phyloP scores from a whole-genome alignment of 1,139 yeast genomes.

The Candida albicans region DNA sequence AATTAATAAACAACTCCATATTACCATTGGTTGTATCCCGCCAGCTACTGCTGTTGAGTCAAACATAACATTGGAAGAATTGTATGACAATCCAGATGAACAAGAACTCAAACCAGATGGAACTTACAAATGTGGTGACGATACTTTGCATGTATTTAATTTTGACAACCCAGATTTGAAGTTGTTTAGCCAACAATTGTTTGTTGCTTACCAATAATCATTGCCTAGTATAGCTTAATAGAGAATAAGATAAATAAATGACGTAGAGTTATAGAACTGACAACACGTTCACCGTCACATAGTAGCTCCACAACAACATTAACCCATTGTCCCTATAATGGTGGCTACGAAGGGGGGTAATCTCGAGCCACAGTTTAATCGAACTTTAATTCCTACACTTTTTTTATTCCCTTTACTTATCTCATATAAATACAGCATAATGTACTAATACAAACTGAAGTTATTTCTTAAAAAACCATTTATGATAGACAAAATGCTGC shows the following conservation, averaged over 20 bases:
- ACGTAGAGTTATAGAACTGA: neutral
- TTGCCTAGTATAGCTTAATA: neutral
- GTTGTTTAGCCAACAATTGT: conserved; percentile 19
- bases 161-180: conserved; percentile 14
- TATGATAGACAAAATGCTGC: neutral
- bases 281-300: neutral
- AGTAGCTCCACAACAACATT: no score
- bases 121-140: conserved; percentile 8
- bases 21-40: conserved; percentile 68
- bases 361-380: neutral
- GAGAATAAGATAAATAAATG: neutral
- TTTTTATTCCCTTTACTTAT: no score
- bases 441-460: neutral
- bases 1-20: conserved; percentile 59
- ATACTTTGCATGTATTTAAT: conserved; percentile 14
- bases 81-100: conserved; percentile 11
- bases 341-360: no score
- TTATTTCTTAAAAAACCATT: neutral
- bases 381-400: no score
- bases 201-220: conserved; percentile 14
- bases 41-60: conserved; percentile 47
- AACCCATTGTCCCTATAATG: neutral
- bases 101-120: conserved; percentile 12
- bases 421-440: neutral
- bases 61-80: conserved; percentile 22